Evolutionary conservation across 2,329 filamentous ascomycete genomes (phyloP).

Genomic region (Chaetothyriales sp.): DNA sequence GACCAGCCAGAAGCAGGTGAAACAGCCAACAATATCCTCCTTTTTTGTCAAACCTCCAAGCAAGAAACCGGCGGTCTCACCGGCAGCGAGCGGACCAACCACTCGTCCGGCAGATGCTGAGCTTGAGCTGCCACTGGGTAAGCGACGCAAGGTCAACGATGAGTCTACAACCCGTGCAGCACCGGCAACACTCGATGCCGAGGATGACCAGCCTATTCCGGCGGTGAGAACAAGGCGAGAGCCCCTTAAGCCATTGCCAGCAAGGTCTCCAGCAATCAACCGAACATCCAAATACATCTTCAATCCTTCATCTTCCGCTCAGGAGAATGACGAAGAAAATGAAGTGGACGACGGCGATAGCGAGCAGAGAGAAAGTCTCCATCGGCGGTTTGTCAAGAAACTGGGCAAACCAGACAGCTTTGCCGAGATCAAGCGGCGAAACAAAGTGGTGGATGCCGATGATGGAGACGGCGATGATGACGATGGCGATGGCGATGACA

Average conservation of each 20-base stretch:
- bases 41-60: constrained; percentile 11
- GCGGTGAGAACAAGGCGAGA: constrained; percentile 3
- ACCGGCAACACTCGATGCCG: background rate
- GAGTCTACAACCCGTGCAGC: constrained; percentile 1
- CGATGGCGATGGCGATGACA: constrained; percentile 47
- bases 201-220: constrained; percentile 1
- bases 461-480: constrained; percentile 38
- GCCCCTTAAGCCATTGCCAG: constrained; percentile 5
- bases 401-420: constrained; percentile 75
- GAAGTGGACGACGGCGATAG: constrained; percentile 33
- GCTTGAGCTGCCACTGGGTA: constrained; percentile 8
- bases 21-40: constrained; percentile 26
- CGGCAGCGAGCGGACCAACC: background rate
- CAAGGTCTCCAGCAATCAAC: constrained; percentile 23
- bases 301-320: constrained; percentile 32
- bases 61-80: background rate
- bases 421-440: constrained; percentile 47
- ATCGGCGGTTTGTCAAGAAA: constrained; percentile 76
- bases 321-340: constrained; percentile 25
- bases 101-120: constrained; percentile 1
- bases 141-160: constrained; percentile 7
- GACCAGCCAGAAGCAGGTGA: constrained; percentile 27
- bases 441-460: constrained; percentile 40
- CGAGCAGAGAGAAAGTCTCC: constrained; percentile 52
- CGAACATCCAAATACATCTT: constrained; percentile 47